Evolutionary conservation across 495 filamentous ascomycete genomes (phyloP).

Genomic region (Immersiella caudata): DNA sequence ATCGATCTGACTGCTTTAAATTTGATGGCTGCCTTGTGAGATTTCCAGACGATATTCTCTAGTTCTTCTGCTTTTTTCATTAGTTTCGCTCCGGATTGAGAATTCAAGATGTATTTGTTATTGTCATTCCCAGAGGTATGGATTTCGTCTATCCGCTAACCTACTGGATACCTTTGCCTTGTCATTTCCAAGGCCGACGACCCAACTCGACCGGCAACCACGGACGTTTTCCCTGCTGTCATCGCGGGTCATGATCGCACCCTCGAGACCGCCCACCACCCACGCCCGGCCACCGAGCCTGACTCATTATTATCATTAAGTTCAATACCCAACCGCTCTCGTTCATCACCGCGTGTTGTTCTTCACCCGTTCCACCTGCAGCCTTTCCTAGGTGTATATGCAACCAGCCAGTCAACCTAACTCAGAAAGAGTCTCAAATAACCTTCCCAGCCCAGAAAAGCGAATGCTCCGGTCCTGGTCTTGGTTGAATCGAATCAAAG

Average conservation of each 20-base stretch:
- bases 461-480: constrained; percentile 12
- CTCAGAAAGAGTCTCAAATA: background rate
- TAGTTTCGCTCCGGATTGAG: background rate
- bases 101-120: background rate
- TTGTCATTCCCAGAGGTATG: background rate
- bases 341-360: background rate
- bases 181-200: background rate
- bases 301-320: background rate
- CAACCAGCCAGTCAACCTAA: background rate
- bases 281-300: background rate
- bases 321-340: background rate
- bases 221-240: background rate
- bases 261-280: background rate
- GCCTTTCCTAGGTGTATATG: constrained; percentile 2
- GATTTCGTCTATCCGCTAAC: background rate
- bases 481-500: background rate
- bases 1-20: background rate
- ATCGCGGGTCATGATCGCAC: background rate
- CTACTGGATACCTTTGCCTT: background rate
- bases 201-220: background rate
- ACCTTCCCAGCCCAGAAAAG: constrained; percentile 8
- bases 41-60: too few species aligned
- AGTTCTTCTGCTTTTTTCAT: background rate
- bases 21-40: background rate
- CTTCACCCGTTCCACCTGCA: background rate